Base-by-base conservation (phyloP, 78 protist genomes). In the Dictyostelium capitatum region DNA sequence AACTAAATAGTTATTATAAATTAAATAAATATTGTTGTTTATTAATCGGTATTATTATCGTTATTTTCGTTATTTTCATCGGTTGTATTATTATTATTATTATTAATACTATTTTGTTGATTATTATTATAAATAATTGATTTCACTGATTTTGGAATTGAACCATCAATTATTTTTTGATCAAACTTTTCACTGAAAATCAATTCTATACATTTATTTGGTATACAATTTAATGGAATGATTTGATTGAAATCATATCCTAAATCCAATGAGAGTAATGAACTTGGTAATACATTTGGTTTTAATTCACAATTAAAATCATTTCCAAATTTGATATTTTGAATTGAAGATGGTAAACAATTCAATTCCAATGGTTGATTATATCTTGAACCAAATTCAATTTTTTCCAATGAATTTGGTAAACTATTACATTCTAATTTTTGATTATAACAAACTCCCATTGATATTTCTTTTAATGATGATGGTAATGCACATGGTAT, bases 201-300 rank as follows among this genome's bases (percentile, higher is more conserved):
- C 37, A 67, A 67, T 67, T 67, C 75, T 28, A 30, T 17, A 28
- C 28, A 67, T 67, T 67, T 67, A 14, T 25, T 4, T 32, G 82
- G 82, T 50, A 77, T 77, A 6, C n/a, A 9, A 50, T 50, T 50
- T 6, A 3, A 15, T 50, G 48, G 47, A n/a, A 79, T 23, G 56
- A 72, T 70, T 54, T 80, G 85, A 57, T 80, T 37, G 25, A 80
- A 80, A 59, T 4, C 10, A 20, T 19, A 41, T 10, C 83, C 83
- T n/a, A 78, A 78, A 20, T 62, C 72, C 50, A 79, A 62, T 17
- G 23, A 15, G 19, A 17, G 37, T 51, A 72, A 43, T n/a, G 5
- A 17, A 43, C 15, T 4, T 46, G 79, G 79, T 72, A 72, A n/a
- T 14, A 30, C 19, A 72, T n/a, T 20, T 72, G 79, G 79, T 17